A percentile compares a stretch with the other conserved stretches of the same genome.
Evolutionary conservation across 2,329 filamentous ascomycete genomes (phyloP).

Genomic region (Apiospora saccharicola): DNA sequence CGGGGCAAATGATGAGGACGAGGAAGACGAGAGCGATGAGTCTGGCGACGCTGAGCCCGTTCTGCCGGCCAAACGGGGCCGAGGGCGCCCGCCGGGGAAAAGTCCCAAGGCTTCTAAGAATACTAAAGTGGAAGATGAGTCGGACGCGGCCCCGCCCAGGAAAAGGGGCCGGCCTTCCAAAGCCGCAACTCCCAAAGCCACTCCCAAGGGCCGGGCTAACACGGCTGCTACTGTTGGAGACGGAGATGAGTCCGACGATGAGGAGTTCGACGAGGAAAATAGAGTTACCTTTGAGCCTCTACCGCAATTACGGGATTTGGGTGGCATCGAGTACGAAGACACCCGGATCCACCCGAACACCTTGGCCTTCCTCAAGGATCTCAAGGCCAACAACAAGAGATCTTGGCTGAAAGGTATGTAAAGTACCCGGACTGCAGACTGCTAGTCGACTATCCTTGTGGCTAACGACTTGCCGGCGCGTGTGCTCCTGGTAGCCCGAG

Average conservation of each 20-base stretch:
- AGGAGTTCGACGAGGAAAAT: constrained; percentile 44
- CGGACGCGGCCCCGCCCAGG: constrained; percentile 21
- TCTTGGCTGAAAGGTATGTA: constrained; percentile 63
- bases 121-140: background rate
- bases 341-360: constrained; percentile 64
- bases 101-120: constrained; percentile 22
- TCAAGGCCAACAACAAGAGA: constrained; percentile 66
- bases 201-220: constrained; percentile 4
- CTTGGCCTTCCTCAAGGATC: constrained; percentile 62
- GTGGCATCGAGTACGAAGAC: constrained; percentile 58
- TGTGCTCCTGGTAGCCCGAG: constrained; percentile 65
- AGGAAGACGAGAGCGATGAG: constrained; percentile 29
- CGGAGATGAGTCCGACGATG: constrained; percentile 31
- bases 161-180: constrained; percentile 26
- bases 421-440: constrained; percentile 13
- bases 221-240: constrained; percentile 3
- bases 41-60: background rate
- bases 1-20: constrained; percentile 33
- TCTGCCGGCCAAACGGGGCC: constrained; percentile 5
- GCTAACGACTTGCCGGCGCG: constrained; percentile 20
- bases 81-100: constrained; percentile 21
- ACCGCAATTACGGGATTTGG: constrained; percentile 49
- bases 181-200: background rate
- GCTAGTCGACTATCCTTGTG: background rate
- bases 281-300: constrained; percentile 51